Conservation (phyloP, 208 protist genomes). For the Crithidia mellificae region DNA sequence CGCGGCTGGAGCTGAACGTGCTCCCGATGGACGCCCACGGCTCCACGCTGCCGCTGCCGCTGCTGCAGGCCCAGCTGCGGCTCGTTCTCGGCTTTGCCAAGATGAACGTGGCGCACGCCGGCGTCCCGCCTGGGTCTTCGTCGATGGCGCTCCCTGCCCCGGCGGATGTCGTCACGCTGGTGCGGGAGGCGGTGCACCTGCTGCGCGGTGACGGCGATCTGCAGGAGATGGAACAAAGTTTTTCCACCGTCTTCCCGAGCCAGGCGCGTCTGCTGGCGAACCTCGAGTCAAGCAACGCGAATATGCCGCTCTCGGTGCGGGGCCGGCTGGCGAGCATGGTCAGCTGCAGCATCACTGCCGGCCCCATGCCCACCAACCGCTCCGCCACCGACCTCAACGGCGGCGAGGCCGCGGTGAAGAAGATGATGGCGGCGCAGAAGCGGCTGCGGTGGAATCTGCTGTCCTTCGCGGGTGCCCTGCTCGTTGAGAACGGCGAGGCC, state of each 20-base stretch:
- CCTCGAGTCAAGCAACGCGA: slow-evolving; percentile 4
- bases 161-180: slow-evolving; percentile 16
- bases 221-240: slow-evolving; percentile 47
- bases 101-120: slow-evolving; percentile 10
- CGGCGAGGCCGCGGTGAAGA: slow-evolving; percentile 9
- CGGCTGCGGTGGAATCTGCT: slow-evolving; percentile 57
- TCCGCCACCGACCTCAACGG: slow-evolving; percentile 2
- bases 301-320: slow-evolving; percentile 6
- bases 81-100: slow-evolving; percentile 38
- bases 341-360: slow-evolving; percentile 15
- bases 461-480: slow-evolving; percentile 37
- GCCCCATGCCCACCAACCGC: slow-evolving; percentile 1
- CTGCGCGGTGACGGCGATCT: slow-evolving; percentile 43
- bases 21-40: slow-evolving; percentile 22
- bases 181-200: slow-evolving; percentile 45
- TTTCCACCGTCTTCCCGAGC: slow-evolving; percentile 38
- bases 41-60: slow-evolving; percentile 12
- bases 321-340: slow-evolving; percentile 5
- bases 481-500: slow-evolving; percentile 36
- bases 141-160: not conserved
- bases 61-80: slow-evolving; percentile 44
- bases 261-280: slow-evolving; percentile 2
- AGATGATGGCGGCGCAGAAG: slow-evolving; percentile 34
- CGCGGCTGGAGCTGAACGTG: slow-evolving; percentile 23
- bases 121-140: not conserved